Conservation (phyloP, 805 yeast species). For the Torulaspora microellipsoides region DNA sequence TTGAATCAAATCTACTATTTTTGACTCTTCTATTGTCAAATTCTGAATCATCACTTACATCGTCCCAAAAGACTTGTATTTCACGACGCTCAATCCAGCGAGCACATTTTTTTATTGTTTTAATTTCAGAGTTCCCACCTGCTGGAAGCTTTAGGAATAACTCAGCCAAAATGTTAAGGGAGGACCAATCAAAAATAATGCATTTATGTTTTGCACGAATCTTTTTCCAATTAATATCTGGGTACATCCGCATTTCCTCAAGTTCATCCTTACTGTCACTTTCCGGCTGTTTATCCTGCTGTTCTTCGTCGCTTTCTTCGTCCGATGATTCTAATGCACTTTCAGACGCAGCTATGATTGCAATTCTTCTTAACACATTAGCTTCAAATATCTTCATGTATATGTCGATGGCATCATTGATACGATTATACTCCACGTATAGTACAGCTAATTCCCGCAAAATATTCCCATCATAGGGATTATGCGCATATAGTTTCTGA, state of each 20-base stretch:
- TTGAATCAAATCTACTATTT: slow-evolving; percentile 40
- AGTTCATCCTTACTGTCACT: slow-evolving; percentile 17
- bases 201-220: slow-evolving; percentile 32
- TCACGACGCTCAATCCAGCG: slow-evolving; percentile 79
- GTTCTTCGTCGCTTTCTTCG: slow-evolving; percentile 24
- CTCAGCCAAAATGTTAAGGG: slow-evolving; percentile 78
- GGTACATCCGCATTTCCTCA: slow-evolving; percentile 28
- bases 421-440: slow-evolving; percentile 48
- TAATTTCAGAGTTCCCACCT: slow-evolving; percentile 58
- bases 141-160: slow-evolving; percentile 55
- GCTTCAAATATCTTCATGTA: slow-evolving; percentile 60
- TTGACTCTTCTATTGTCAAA: slow-evolving; percentile 68
- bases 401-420: slow-evolving; percentile 68
- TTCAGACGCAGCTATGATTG: slow-evolving; percentile 28
- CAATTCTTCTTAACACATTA: slow-evolving; percentile 45
- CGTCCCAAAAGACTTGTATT: slow-evolving; percentile 44
- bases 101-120: slow-evolving; percentile 61
- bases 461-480: slow-evolving; percentile 57
- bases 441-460: slow-evolving; percentile 57
- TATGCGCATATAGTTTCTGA: slow-evolving; percentile 49
- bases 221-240: slow-evolving; percentile 30
- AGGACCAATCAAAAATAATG: slow-evolving; percentile 79
- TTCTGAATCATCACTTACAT: slow-evolving; percentile 63
- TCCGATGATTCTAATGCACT: slow-evolving; percentile 32
- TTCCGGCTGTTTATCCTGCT: slow-evolving; percentile 12